Evolutionary conservation across 768 basidiomycete genomes (phyloP).

Genomic region (Panaeolus papilionaceus): DNA sequence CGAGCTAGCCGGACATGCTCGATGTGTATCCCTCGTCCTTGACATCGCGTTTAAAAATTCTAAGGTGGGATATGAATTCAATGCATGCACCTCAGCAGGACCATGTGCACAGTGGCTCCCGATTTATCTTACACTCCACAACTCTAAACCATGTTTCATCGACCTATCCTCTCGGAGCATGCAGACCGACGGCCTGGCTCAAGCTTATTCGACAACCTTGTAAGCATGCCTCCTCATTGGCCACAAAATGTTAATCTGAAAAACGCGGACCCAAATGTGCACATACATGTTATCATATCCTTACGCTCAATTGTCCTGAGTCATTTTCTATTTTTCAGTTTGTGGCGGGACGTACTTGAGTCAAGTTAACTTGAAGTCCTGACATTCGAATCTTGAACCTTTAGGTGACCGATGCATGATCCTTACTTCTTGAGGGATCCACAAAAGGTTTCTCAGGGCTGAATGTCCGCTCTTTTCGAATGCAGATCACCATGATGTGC

Average conservation of each 20-base stretch:
- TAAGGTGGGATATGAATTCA: no score
- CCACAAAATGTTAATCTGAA: background rate
- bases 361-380: background rate
- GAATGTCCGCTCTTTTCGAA: slow-evolving; percentile 8
- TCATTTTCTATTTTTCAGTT: background rate
- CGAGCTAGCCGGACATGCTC: no score
- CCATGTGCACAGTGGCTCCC: no score
- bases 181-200: background rate
- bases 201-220: background rate
- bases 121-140: no score
- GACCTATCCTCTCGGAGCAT: background rate
- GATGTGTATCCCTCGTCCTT: no score
- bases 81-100: no score
- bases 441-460: background rate
- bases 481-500: slow-evolving; percentile 5
- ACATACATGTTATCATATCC: background rate
- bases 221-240: background rate
- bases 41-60: no score
- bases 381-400: background rate
- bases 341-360: no score
- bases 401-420: background rate
- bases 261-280: background rate
- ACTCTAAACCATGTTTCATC: no score
- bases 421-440: background rate
- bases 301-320: background rate